Base-by-base conservation (phyloP, 2,329 filamentous ascomycete species). In the Clarireedia paspali region DNA sequence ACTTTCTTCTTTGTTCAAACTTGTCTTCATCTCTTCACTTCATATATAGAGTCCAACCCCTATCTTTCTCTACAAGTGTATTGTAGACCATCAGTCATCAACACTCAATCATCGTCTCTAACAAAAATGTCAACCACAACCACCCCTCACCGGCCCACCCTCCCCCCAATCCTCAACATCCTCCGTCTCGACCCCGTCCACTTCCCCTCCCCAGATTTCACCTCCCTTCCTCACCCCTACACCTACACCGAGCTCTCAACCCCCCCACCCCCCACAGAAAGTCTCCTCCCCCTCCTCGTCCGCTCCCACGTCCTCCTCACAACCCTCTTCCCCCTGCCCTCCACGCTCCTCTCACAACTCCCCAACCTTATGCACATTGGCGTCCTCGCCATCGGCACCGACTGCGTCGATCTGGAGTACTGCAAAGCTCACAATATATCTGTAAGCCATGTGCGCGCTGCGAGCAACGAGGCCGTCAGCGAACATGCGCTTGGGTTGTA, bases 371-470 rank as follows among this genome's bases (percentile, higher is more conserved):
- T 66, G 12, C 63, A 72, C 57, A 56, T 74, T 24, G 67, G 66
- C 34, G 64, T 71, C 2, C 63, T 72, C 17, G 72, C 71, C 1
- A 70, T 70, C 14, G 72, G 72, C 9, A 70, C 64, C 15, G 72
- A 74, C 58, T 57, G 59, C n/a, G 62, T 74, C 1, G 72, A 74
- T 61, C 58, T 73, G 0, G 66, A 55, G 0, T 68, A 70, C 3
- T 73, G 71, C 57, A 59, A 57, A 15, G 60, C 61, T 20, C 59
- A 66, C 2, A 68, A 69, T 1, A 68, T 74, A 39, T 63, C 60
- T 3, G 71, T 74, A 2, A 65, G 66, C 27, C 73, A 74, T 61
- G 67, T 70, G 3, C 71, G 70, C 10, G 65, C 68, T 12, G 71
- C 70, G 55, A 73, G 70, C 53, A 64, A 66, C 30, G 67, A 66